Conservation (phyloP, 2,329 filamentous ascomycete species). For the Lecanoromycetidae sp. region DNA sequence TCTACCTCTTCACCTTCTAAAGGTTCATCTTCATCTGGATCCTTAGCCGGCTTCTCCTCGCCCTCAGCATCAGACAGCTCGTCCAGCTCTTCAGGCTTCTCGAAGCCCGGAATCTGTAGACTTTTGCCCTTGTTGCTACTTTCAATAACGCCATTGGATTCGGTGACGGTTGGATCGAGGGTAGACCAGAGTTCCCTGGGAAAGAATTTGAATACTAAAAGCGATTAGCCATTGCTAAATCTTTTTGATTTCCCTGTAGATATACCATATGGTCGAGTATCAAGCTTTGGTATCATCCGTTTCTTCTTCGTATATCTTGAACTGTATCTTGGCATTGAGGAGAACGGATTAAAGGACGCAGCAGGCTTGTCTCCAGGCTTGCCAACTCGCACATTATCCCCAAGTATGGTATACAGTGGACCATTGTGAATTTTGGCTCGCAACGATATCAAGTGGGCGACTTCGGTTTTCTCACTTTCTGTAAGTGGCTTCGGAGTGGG, state of each 20-base stretch:
- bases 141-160: conserved; percentile 16
- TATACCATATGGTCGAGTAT: conserved; percentile 43
- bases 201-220: conserved; percentile 34
- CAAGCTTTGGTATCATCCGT: conserved; percentile 42
- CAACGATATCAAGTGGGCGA: conserved; percentile 40
- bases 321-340: conserved; percentile 49
- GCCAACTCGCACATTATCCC: conserved; percentile 18
- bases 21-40: conserved; percentile 33
- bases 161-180: conserved; percentile 36
- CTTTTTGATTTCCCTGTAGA: conserved; percentile 7
- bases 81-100: not conserved
- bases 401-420: conserved; percentile 46
- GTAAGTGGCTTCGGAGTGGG: conserved; percentile 31
- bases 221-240: not conserved
- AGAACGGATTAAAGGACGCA: conserved; percentile 45
- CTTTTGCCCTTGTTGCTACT: conserved; percentile 4
- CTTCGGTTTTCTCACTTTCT: conserved; percentile 34
- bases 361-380: conserved; percentile 18
- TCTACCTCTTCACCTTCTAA: conserved; percentile 43
- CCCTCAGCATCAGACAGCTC: conserved; percentile 5
- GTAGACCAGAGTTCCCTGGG: conserved; percentile 46
- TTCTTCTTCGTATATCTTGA: conserved; percentile 46
- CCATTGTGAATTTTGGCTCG: conserved; percentile 47
- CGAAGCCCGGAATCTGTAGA: not conserved
- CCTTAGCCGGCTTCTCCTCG: conserved; percentile 22